Conservation (phyloP, 2,329 filamentous ascomycete genomes). For the Saccharata proteae region DNA sequence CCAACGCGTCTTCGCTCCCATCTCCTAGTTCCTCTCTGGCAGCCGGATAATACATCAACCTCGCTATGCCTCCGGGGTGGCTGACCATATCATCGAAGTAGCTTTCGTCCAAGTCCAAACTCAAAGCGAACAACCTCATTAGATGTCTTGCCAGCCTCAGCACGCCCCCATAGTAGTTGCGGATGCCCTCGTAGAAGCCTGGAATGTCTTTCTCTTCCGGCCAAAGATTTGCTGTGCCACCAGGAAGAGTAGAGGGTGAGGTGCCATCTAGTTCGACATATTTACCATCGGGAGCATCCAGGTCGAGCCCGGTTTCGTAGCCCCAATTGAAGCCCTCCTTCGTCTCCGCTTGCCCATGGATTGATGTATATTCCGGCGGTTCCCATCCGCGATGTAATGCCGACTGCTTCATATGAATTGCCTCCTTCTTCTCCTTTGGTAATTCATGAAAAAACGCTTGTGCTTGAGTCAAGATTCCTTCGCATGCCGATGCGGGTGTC, state of each 20-base stretch:
- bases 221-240: slow-evolving; percentile 27
- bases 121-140: slow-evolving; percentile 29
- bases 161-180: slow-evolving; percentile 27
- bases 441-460: slow-evolving; percentile 25
- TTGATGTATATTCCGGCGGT: slow-evolving; percentile 27
- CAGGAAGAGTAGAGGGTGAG: slow-evolving; percentile 1
- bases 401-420: slow-evolving; percentile 27
- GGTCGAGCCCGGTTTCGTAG: slow-evolving; percentile 29
- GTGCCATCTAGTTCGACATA: slow-evolving; percentile 30
- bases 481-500: slow-evolving; percentile 16
- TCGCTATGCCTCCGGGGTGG: slow-evolving; percentile 28
- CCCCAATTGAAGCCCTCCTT: slow-evolving; percentile 33
- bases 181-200: slow-evolving; percentile 25
- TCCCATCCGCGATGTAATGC: slow-evolving; percentile 30
- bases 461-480: slow-evolving; percentile 24
- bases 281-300: slow-evolving; percentile 27
- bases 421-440: slow-evolving; percentile 22
- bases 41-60: slow-evolving; percentile 28
- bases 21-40: slow-evolving; percentile 11
- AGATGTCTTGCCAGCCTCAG: slow-evolving; percentile 28
- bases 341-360: slow-evolving; percentile 28
- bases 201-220: slow-evolving; percentile 26
- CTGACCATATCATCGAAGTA: slow-evolving; percentile 30
- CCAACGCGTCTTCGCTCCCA: slow-evolving; percentile 6
- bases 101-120: slow-evolving; percentile 23